Evolutionary conservation across 176 grass and related monocot genomes (phyloP), one percentile per base, ranked within the genome.

Genomic region (Musa schizocarpa): DNA sequence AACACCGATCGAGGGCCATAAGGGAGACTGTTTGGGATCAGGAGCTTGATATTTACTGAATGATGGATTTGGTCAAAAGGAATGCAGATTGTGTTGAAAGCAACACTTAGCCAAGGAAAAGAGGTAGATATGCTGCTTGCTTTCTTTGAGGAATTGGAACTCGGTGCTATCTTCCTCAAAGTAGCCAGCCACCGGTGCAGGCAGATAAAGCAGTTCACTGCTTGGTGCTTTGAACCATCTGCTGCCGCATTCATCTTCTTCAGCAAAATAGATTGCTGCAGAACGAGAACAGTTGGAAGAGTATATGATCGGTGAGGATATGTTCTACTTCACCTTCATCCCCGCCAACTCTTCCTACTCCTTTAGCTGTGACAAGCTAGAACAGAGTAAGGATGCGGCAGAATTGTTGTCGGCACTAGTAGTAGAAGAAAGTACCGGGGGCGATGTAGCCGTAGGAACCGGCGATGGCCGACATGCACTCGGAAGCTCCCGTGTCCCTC

Each of bases 371-470:
- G 34, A 43, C 34, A 43, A 43, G 34, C 34, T 43, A 43, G 34
- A 43, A 43, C 34, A 43, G 34, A 43, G 34, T 43, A 43, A 43
- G 34, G 34, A 43, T 43, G 34, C 34, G 34, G 34, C 34, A 43
- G 34, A 43, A 43, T 6, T 43, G 34, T 43, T 43, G 34, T 43
- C 49, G 74, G 11, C 50, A n/a, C 50, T 26, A 27, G 10, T 65
- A 16, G 52, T 17, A 43, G 71, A 11, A 49, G 79, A 22, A 49
- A 4, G 8, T 79, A 96, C 93, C 93, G 26, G 93, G 93, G 75
- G 93, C 93, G 54, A 96, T 96, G 83, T 96, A 96, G 29, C 93
- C 93, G 16, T 96, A 96, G 2, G 93, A 96, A n/a, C 93, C 93
- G 13, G 93, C 93, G 62, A 96, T 92, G 53, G 93, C 89, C 7